phyloP scores from a whole-genome alignment of 2,329 filamentous ascomycete genomes.

The Raffaelea albimanens region DNA sequence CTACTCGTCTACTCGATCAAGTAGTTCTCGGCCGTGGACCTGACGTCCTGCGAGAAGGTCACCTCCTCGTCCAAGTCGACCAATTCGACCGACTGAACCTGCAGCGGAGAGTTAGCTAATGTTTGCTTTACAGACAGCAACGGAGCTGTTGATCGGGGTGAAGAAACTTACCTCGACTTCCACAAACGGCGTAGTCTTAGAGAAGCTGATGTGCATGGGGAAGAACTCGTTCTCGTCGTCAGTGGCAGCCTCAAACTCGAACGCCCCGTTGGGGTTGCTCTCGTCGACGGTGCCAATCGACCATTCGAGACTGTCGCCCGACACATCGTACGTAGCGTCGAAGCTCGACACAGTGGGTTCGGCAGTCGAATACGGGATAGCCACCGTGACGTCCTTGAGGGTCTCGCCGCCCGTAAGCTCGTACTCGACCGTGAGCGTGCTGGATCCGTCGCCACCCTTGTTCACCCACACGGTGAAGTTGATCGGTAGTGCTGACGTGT shows the following conservation, averaged over 20 bases:
- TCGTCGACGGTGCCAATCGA: conserved; percentile 78
- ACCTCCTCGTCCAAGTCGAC: conserved; percentile 71
- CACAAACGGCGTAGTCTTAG: conserved; percentile 75
- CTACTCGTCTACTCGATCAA: conserved; percentile 51
- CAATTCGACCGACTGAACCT: conserved; percentile 60
- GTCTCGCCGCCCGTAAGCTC: conserved; percentile 75
- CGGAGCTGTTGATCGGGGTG: too few relatives aligned
- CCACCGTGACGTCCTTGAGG: conserved; percentile 75
- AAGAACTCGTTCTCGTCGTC: conserved; percentile 92
- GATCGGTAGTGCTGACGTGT: conserved; percentile 74
- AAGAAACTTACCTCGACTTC: conserved; percentile 75
- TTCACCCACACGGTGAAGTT: conserved; percentile 98
- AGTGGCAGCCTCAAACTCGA: conserved; percentile 90
- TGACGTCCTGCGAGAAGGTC: conserved; percentile 73
- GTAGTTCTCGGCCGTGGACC: conserved; percentile 67
- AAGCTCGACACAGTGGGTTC: conserved; percentile 89
- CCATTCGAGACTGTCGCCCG: conserved; percentile 90
- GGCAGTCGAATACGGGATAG: conserved; percentile 74
- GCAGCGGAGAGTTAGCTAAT: conserved; percentile 19
- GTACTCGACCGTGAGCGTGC: conserved; percentile 90
- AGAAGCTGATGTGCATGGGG: conserved; percentile 89
- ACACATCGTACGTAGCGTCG: conserved; percentile 88
- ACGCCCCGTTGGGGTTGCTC: conserved; percentile 73
- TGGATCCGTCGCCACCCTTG: conserved; percentile 69
- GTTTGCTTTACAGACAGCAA: too few relatives aligned